A percentile compares a stretch with the other conserved stretches of the same genome.
Conservation (phyloP, 768 basidiomycete genomes). For the Calocybe gangraenosa region DNA sequence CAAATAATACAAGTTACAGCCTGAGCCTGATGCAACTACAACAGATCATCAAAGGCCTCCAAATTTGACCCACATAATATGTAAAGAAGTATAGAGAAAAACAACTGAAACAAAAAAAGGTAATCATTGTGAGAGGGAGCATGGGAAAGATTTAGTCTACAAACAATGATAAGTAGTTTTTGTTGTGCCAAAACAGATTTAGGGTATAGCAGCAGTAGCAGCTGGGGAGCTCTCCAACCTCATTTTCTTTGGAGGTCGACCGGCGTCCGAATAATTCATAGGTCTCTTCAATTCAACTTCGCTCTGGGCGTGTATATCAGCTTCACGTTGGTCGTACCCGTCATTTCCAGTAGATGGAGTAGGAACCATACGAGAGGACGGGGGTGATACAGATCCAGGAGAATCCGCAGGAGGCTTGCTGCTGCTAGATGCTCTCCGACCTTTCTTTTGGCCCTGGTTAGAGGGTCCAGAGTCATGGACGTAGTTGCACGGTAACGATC, state of each 20-base stretch:
- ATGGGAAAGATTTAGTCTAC: slow-evolving; percentile 31
- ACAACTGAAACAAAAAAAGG: slow-evolving; percentile 7
- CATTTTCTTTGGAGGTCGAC: slow-evolving; percentile 67
- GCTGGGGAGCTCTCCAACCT: slow-evolving; percentile 50
- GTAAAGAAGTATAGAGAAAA: no score
- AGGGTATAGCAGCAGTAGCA: slow-evolving; percentile 49
- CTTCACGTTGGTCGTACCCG: slow-evolving; percentile 35
- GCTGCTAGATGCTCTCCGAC: slow-evolving; percentile 50
- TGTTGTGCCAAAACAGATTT: slow-evolving; percentile 31
- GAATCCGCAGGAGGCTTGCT: slow-evolving; percentile 42
- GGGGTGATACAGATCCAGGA: slow-evolving; percentile 47
- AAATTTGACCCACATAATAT: slow-evolving; percentile 13
- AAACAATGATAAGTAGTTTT: slow-evolving; percentile 19
- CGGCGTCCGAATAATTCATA: slow-evolving; percentile 48
- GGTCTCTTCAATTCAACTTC: slow-evolving; percentile 60
- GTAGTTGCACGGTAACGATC: slow-evolving; percentile 76
- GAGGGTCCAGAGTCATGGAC: slow-evolving; percentile 53
- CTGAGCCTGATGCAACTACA: slow-evolving; percentile 20
- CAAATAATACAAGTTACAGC: slow-evolving; percentile 19
- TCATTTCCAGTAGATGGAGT: slow-evolving; percentile 41
- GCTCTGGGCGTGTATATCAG: slow-evolving; percentile 37
- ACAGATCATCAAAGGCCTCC: slow-evolving; percentile 15
- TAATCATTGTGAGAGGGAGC: slow-evolving; percentile 27
- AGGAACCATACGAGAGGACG: slow-evolving; percentile 51
- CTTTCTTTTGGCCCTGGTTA: slow-evolving; percentile 40